Evolutionary conservation across 495 filamentous ascomycete genomes (phyloP), one percentile per base, ranked within the genome.

Genomic region (Aspergillus homomorphus): DNA sequence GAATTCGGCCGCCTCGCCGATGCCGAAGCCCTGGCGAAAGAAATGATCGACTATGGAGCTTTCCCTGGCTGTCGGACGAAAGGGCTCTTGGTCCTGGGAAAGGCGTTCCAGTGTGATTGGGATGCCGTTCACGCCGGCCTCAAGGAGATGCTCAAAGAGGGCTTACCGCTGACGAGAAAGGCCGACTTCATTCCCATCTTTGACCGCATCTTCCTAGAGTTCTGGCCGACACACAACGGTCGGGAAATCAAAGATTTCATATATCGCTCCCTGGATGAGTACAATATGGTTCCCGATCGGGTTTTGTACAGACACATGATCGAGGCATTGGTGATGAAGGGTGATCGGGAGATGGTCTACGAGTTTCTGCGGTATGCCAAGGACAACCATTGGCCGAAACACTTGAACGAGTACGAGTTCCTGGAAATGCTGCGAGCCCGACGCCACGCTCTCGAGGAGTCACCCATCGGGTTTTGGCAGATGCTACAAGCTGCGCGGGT

Each of bases 181-280:
- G 54, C 30, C 1, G 65, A 71, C 30, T 78, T 77, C 46, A 45
- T 60, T 1, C 57, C 58, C 5, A 61, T 70, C 15, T 78, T 78
- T 33, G 74, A 77, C 54, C 73, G 74, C 21, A 65, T 79, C n/a
- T 77, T 78, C 38, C 57, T 77, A 49, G 75, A 79, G 59, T 79
- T 70, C 51, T 79, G 73, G 64, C 66, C 70, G 6, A 63, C 61
- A 26, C 77, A 78, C 43, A 61, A 69, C 12, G 71, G 66, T 2
- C 15, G 44, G 15, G 58, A 73, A 28, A 75, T 73, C 20, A 62
- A 65, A 14, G 66, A 72, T 15, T 78, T 77, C 30, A 45, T 79
- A 42, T 62, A 69, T 18, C 59, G 60, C 21, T 71, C 63, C 41
- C 67, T 79, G 45, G 67, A 71, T 22, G 62, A 69, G 15, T 74